phyloP scores from a whole-genome alignment of 2,329 filamentous ascomycete genomes.

The Stachybotrys chartarum region DNA sequence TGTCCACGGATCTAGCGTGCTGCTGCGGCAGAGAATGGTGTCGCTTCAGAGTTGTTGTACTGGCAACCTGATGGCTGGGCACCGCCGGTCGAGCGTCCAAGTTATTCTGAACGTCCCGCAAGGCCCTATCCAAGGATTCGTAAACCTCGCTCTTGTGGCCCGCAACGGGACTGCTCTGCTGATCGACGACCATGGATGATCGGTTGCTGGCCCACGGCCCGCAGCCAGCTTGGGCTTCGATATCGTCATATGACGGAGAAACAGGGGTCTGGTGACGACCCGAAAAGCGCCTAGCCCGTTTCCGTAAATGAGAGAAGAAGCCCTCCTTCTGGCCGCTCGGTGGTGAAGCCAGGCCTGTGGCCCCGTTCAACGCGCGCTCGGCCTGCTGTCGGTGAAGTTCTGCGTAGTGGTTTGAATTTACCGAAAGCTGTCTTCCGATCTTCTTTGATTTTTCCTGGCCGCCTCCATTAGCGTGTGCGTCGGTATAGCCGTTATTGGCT shows the following conservation, averaged over 20 bases:
- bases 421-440: slow-evolving; percentile 87
- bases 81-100: slow-evolving; percentile 38
- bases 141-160: slow-evolving; percentile 48
- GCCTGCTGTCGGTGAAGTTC: slow-evolving; percentile 87
- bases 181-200: slow-evolving; percentile 74
- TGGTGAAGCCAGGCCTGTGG: slow-evolving; percentile 67
- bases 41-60: slow-evolving; percentile 50
- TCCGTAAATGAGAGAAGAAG: slow-evolving; percentile 96
- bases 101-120: slow-evolving; percentile 46
- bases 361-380: slow-evolving; percentile 81
- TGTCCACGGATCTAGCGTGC: slow-evolving; percentile 57
- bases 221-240: slow-evolving; percentile 89
- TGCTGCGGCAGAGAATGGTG: slow-evolving; percentile 59
- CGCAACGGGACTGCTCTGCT: slow-evolving; percentile 38
- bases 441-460: slow-evolving; percentile 74
- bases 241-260: slow-evolving; percentile 73
- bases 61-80: slow-evolving; percentile 43
- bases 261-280: slow-evolving; percentile 80
- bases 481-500: slow-evolving; percentile 60
- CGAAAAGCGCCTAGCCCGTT: slow-evolving; percentile 85
- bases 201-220: slow-evolving; percentile 82
- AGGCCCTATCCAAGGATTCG: slow-evolving; percentile 53
- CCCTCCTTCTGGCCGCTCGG: slow-evolving; percentile 81
- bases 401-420: slow-evolving; percentile 90
- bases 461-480: slow-evolving; percentile 27